These are phyloP conservation scores for Dactylella cylindrospora DNA, from an alignment of 2,329 filamentous ascomycete genomes.

Conservation along the genomic window DNA sequence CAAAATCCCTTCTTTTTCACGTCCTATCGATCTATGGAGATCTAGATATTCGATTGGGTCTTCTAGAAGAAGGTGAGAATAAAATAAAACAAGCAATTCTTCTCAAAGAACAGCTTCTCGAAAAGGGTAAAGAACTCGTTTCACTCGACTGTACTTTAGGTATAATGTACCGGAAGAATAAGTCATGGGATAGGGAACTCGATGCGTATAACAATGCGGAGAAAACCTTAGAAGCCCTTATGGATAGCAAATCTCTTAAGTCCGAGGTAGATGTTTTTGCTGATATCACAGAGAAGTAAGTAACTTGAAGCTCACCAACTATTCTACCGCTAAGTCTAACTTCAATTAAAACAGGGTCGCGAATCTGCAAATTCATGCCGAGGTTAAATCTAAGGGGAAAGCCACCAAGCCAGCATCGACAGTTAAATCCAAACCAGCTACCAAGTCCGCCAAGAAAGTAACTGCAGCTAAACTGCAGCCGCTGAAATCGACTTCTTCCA, in stretches of 20 bases:
- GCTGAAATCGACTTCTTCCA: slow-evolving; percentile 48
- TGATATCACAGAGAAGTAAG: slow-evolving; percentile 57
- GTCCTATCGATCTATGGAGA: slow-evolving; percentile 56
- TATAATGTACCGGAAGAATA: slow-evolving; percentile 58
- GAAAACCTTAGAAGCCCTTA: slow-evolving; percentile 54
- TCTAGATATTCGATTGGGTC: slow-evolving; percentile 57
- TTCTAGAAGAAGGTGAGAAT: slow-evolving; percentile 58
- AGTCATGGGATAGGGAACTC: slow-evolving; percentile 56
- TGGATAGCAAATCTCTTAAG: slow-evolving; percentile 15
- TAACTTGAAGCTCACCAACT: too few species aligned
- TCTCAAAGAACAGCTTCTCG: slow-evolving; percentile 53
- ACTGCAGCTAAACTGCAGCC: slow-evolving; percentile 34
- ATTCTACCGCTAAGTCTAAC: slow-evolving; percentile 45
- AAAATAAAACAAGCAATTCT: slow-evolving; percentile 60
- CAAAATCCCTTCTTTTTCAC: slow-evolving; percentile 59
- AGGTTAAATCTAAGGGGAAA: slow-evolving; percentile 18
- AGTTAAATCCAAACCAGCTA: slow-evolving; percentile 47
- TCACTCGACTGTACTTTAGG: slow-evolving; percentile 60
- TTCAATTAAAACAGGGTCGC: slow-evolving; percentile 42
- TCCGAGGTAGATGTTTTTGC: slow-evolving; percentile 53
- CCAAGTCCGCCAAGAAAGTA: slow-evolving; percentile 44
- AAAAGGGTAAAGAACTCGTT: slow-evolving; percentile 60
- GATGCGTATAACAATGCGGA: slow-evolving; percentile 57
- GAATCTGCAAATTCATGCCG: slow-evolving; percentile 48
- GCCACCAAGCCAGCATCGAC: slow-evolving; percentile 37